Conservation (phyloP, 192 early-diverging fungal species). For the Funneliformis mosseae region DNA sequence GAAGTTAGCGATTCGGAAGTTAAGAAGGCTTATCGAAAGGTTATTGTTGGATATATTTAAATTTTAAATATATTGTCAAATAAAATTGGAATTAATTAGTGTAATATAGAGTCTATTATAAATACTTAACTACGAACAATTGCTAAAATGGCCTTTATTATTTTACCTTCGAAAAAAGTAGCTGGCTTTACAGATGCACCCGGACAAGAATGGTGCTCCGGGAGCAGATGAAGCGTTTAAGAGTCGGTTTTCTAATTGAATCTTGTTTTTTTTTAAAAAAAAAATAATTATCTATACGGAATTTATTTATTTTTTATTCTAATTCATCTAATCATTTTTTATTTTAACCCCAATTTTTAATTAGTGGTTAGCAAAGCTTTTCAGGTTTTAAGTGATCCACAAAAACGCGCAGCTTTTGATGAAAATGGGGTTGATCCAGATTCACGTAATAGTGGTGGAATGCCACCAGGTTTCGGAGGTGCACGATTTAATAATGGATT, state of each 20-base stretch:
- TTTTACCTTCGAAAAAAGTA: conserved; percentile 39
- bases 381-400: conserved; percentile 80
- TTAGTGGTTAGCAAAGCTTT: conserved; percentile 91
- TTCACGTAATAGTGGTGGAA: conserved; percentile 35
- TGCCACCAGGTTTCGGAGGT: conserved; percentile 38
- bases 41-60: conserved; percentile 26
- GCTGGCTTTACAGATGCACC: conserved; percentile 91
- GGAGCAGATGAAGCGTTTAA: conserved; percentile 98
- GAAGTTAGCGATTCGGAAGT: conserved; percentile 78
- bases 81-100: too few relatives aligned
- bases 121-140: too few relatives aligned
- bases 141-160: background rate
- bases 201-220: conserved; percentile 94
- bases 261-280: background rate
- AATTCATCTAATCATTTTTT: background rate
- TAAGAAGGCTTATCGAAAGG: conserved; percentile 95
- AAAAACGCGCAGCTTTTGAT: conserved; percentile 87
- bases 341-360: background rate
- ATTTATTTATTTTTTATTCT: background rate
- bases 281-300: background rate
- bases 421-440: conserved; percentile 78
- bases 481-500: conserved; percentile 44
- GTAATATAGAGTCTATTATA: too few relatives aligned
- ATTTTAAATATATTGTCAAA: background rate
- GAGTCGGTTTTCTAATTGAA: conserved; percentile 48